phyloP scores from a whole-genome alignment of 2,329 filamentous ascomycete species.

The Aureobasidium pullulans region DNA sequence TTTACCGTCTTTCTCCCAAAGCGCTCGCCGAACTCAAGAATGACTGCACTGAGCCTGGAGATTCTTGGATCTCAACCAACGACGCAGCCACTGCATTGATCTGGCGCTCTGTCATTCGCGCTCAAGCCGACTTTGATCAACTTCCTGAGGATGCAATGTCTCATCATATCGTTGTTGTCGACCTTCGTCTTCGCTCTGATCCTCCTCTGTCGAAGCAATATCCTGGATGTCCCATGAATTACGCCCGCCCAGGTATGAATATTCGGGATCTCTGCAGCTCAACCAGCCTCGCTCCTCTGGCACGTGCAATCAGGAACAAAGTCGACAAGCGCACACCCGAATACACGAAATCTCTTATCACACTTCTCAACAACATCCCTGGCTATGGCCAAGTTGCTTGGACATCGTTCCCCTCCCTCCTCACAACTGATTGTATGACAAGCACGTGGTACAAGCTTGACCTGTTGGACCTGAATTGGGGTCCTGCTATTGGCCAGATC shows the following conservation, averaged over 20 bases:
- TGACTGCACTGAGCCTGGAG: not conserved
- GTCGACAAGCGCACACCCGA: not conserved
- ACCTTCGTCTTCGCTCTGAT: not conserved
- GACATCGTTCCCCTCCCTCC: not conserved
- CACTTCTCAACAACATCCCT: not conserved
- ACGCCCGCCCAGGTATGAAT: not conserved
- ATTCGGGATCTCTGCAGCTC: not conserved
- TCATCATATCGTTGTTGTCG: not conserved
- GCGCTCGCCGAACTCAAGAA: not conserved
- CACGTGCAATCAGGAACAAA: not conserved
- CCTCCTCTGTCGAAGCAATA: not conserved
- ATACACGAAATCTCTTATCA: not conserved
- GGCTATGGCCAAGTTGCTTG: not conserved
- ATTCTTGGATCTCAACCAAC: conserved; percentile 3
- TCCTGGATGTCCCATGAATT: not conserved
- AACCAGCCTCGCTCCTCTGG: not conserved
- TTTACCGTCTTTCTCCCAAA: not conserved
- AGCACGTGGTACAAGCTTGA: conserved; percentile 6
- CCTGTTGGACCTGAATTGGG: not conserved
- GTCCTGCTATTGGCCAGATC: not conserved
- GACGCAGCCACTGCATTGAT: not conserved
- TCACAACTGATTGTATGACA: not conserved
- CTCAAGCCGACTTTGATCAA: not conserved
- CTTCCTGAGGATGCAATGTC: not conserved
- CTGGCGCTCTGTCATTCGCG: not conserved